Evolutionary conservation across 352 stramenopile species (phyloP), one percentile per base, ranked within the genome.

Genomic region (Pythium vanterpoolii): DNA sequence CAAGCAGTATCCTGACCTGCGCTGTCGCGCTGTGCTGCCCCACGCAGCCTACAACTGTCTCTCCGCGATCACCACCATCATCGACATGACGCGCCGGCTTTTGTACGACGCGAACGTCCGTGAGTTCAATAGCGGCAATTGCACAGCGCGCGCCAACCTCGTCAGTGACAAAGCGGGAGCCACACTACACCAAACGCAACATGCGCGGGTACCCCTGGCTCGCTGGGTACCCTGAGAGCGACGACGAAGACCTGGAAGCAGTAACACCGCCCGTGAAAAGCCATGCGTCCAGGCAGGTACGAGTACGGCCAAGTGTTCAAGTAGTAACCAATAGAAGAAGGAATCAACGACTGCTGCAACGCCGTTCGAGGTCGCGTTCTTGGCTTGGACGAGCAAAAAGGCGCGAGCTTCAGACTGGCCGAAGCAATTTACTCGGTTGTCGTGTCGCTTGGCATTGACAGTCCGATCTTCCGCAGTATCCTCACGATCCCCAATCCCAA

Each of bases 11-110:
- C 52, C 52, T 16, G 19, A 40, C n/a, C 27, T 59, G 7, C 18
- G 38, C 39, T 60, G 52, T 30, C 31, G 31, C 9, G 26, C 4
- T 43, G 54, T 28, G 30, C 43, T 61, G 19, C 44, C 30, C 0
- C 43, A 54, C 33, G 30, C 44, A 3, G 31, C 9, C 4, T 61
- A 33, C 43, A 46, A 47, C 10, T 61, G 44, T 24, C 1, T 11
- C 0, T 36, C 28, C 1, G 23, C 30, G 28, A 40, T 36, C 21
- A 24, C 33, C 21, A 26, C 26, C 3, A 52, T 55, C 31, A n/a
- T 48, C 18, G 43, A 54, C 26, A 55, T 36, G 34, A 43, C 42
- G 54, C 54, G 30, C 4, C 48, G 48, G 14, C 8, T 46, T 10
- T 34, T 56, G 18, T 36, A 46, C 49, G 18, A 46, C 14, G 31